A percentile compares a stretch with the other conserved stretches of the same genome.
These are phyloP conservation scores for Colletotrichum theobromicola DNA, from an alignment of 2,329 filamentous ascomycete genomes.

Conservation along the genomic window DNA sequence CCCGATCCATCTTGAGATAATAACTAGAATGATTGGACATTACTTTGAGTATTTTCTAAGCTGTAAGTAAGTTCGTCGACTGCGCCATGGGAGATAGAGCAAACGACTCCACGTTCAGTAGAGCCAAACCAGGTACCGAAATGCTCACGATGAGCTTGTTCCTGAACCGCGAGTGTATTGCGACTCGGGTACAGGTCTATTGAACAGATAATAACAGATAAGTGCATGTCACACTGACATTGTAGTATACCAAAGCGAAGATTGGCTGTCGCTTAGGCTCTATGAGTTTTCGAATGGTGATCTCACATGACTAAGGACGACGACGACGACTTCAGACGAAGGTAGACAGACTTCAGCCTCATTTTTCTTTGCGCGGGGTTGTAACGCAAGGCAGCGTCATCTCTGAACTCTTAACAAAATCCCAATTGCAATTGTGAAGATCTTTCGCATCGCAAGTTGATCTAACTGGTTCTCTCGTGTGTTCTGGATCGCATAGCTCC, in stretches of 20 bases:
- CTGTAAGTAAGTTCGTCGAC: fast-evolving
- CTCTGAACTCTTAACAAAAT: not conserved
- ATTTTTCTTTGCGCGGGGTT: not conserved
- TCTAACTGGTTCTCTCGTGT: not conserved
- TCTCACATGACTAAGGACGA: not conserved
- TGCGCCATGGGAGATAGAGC: fast-evolving
- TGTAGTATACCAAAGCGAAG: not conserved
- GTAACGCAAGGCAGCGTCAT: not conserved
- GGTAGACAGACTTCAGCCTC: not conserved
- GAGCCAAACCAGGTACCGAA: no score
- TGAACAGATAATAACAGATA: not conserved
- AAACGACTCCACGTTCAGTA: not conserved
- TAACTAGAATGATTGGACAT: no score
- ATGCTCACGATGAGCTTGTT: no score
- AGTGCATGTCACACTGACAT: not conserved
- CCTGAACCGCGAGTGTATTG: not conserved
- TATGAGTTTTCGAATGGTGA: not conserved
- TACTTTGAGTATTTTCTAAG: no score
- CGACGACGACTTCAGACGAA: not conserved
- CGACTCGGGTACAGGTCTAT: fast-evolving
- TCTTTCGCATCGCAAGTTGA: not conserved
- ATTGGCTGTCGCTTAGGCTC: not conserved
- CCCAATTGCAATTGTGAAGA: not conserved
- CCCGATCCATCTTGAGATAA: no score
- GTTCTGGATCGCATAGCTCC: not conserved